Evolutionary conservation across 192 early-diverging fungal species (phyloP), one percentile per base, ranked within the genome.

Genomic region (Pecoramyces ruminantium): DNA sequence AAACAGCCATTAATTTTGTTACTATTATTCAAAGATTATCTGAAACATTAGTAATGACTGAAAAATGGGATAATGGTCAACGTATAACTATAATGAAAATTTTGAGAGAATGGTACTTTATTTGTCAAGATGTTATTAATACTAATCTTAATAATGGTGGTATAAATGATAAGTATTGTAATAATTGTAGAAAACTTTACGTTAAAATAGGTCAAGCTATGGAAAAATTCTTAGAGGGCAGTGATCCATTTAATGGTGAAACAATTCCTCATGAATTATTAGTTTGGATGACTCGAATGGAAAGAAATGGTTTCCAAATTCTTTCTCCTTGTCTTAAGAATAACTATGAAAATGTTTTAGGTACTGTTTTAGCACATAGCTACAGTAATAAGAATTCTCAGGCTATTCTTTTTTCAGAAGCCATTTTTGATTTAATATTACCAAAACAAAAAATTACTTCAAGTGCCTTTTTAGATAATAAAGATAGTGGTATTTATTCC

Each of bases 341-440:
- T 77, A 83, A 81, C 28, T 88, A 87, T 80, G 87, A 88, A 77
- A 86, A 87, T 80, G 86, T 81, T 2, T 79, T 88, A 29, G 87
- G 86, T 15, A 87, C 87, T 0, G 87, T 85, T 0, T 82, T 88
- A 28, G 86, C 87, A 0, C 82, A 86, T 42, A 79, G 82, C 28
- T 88, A 88, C 51, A 81, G 78, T 38, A 80, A 82, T 38, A 78
- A 28, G 84, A 81, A 12, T 87, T 87, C 80, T 28, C 84, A 38
- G 78, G 58, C 29, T 9, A 78, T 25, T 25, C 12, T 39, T 15
- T 82, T 82, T 30, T 40, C n/a, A 13, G 78, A 84, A 16, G 34
- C 84, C 30, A 77, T 85, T 1, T 85, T 85, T 80, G 85, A 85
- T 28, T 83, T 86, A 79, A 82, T 86, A 28, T 78, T 86, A 18